Evolutionary conservation across 768 basidiomycete genomes (phyloP).

Genomic region (Trametes cingulata): DNA sequence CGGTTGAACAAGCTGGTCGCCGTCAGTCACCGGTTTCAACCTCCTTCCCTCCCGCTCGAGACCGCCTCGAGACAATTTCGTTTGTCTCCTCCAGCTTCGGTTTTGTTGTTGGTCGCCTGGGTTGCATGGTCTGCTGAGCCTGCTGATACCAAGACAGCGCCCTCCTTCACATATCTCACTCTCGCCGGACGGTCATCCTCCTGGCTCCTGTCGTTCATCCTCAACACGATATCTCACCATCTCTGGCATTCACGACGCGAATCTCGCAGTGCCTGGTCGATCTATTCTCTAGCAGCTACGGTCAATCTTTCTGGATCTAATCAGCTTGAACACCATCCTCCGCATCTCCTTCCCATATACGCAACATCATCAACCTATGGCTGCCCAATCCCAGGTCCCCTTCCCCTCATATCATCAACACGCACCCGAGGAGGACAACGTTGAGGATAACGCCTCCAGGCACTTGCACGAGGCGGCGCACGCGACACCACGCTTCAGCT

Average conservation of each 20-base stretch:
- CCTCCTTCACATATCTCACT: neutral
- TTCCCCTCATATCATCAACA: conserved; percentile 13
- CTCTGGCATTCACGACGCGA: neutral
- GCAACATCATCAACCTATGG: conserved; percentile 4
- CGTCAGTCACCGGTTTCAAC: too few species aligned
- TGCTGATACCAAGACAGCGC: too few species aligned
- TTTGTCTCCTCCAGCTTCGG: neutral
- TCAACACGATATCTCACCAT: neutral
- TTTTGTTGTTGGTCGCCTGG: neutral
- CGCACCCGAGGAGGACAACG: neutral
- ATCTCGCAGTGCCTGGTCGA: neutral
- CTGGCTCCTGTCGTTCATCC: neutral
- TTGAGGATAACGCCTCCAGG: too few species aligned
- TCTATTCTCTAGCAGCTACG: neutral
- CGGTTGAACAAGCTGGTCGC: neutral
- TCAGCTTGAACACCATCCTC: neutral
- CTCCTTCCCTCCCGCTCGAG: neutral
- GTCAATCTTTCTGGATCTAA: neutral
- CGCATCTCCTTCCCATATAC: neutral
- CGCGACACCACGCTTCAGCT: conserved; percentile 32
- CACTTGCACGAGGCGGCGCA: conserved; percentile 11
- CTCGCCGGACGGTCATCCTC: neutral
- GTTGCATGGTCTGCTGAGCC: neutral
- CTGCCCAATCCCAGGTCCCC: conserved; percentile 7
- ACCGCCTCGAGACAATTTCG: too few species aligned